Conservation (phyloP, 2,329 filamentous ascomycete species). For the Hypoxylon sp. region DNA sequence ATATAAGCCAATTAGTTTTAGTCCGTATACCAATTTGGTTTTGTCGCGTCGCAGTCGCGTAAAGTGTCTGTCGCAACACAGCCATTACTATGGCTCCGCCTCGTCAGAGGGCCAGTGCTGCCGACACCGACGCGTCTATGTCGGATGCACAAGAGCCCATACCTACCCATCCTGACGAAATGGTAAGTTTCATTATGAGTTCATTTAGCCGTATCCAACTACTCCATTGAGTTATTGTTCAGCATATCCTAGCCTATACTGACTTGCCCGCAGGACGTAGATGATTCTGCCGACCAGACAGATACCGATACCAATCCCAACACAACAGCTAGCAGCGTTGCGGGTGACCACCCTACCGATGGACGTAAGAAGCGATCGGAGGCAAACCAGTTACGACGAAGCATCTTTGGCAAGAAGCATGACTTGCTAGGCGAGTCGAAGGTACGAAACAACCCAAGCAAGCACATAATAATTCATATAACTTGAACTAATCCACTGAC, state of each 20-base stretch:
- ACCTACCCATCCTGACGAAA: conserved; percentile 60
- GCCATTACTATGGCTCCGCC: conserved; percentile 65
- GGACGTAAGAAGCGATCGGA: conserved; percentile 89
- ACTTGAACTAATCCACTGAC: conserved; percentile 31
- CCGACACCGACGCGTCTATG: conserved; percentile 75
- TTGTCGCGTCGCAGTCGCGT: conserved; percentile 69
- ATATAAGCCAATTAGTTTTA: background rate
- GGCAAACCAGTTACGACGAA: conserved; percentile 89
- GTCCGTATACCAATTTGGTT: conserved; percentile 15
- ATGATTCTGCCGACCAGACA: conserved; percentile 76
- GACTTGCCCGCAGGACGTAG: conserved; percentile 64
- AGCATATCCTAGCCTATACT: conserved; percentile 23
- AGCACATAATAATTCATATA: conserved; percentile 55
- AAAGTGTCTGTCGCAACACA: conserved; percentile 59
- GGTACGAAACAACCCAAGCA: conserved; percentile 64
- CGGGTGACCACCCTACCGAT: conserved; percentile 79
- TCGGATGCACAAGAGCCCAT: conserved; percentile 68
- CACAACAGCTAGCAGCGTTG: conserved; percentile 85
- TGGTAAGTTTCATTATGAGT: conserved; percentile 59
- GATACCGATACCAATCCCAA: conserved; percentile 78
- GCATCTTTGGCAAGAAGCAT: conserved; percentile 95
- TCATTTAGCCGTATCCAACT: conserved; percentile 7
- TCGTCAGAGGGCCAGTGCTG: conserved; percentile 66
- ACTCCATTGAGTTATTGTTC: background rate
- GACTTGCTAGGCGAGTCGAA: conserved; percentile 92